Conservation (phyloP, 1,284 basidiomycete species). For the Austroboletus olivaceoglutinosus region DNA sequence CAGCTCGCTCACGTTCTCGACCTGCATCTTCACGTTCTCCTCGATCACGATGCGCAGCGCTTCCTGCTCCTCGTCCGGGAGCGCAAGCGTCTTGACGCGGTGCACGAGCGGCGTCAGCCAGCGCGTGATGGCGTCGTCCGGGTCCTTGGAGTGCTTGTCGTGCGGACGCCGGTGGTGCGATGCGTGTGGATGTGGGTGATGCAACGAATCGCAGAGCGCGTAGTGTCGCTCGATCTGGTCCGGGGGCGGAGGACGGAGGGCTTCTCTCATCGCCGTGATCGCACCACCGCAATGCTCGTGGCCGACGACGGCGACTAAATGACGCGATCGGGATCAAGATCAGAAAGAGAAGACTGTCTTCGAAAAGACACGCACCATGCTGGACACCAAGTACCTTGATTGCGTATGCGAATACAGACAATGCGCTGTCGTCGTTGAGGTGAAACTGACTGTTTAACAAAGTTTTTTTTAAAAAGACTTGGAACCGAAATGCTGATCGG, state of each 20-base stretch:
- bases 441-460: constrained; percentile 24
- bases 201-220: constrained; percentile 17
- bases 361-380: constrained; percentile 15
- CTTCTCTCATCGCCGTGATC: constrained; percentile 15
- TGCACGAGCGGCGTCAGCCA: constrained; percentile 75
- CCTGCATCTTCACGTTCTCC: constrained; percentile 77
- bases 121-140: constrained; percentile 44
- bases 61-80: constrained; percentile 38
- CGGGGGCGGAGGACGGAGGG: neutral
- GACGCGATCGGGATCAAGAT: neutral
- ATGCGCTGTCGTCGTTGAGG: constrained; percentile 19
- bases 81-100: constrained; percentile 37
- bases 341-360: neutral
- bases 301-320: constrained; percentile 24
- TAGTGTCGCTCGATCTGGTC: constrained; percentile 5
- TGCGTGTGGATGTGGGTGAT: constrained; percentile 1
- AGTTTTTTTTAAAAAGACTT: neutral
- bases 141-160: constrained; percentile 14
- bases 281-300: constrained; percentile 28
- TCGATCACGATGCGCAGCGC: constrained; percentile 47
- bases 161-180: neutral
- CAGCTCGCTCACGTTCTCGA: constrained; percentile 59
- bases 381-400: constrained; percentile 13
- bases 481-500: neutral
- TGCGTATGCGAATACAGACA: constrained; percentile 25